Conservation (phyloP, 163 green algal genomes). For the Volvox carteri region DNA sequence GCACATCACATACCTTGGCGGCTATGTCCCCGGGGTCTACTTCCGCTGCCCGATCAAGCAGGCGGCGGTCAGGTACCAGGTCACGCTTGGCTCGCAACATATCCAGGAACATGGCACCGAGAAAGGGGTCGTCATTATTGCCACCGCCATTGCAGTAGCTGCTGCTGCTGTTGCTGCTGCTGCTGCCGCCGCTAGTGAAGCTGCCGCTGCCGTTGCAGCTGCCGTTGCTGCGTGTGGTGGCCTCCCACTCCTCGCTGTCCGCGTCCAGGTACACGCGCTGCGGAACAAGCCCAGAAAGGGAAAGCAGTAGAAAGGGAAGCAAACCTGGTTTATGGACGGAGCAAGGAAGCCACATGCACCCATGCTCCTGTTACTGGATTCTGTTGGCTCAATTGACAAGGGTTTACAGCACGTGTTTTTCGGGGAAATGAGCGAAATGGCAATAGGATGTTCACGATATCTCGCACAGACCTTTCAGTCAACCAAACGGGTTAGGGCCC, state of each 20-base stretch:
- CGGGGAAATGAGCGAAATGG: no score
- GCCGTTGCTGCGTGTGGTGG: conserved; percentile 24
- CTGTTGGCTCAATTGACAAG: no score
- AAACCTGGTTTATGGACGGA: no score
- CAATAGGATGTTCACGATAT: no score
- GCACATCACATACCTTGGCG: not conserved
- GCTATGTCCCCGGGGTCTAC: conserved; percentile 31
- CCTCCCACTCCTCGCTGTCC: conserved; percentile 47
- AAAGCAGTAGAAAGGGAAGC: not conserved
- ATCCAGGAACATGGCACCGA: conserved; percentile 40
- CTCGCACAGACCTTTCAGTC: no score
- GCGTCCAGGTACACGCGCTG: conserved; percentile 45
- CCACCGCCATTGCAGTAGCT: no score
- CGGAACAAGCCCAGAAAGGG: not conserved
- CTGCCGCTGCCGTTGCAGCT: no score
- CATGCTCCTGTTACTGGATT: no score
- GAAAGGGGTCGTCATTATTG: conserved; percentile 7
- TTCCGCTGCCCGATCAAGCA: conserved; percentile 1
- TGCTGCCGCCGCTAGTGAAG: no score
- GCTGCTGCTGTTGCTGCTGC: not conserved
- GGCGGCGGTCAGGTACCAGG: conserved; percentile 27
- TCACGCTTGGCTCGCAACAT: conserved; percentile 52
- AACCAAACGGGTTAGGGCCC: no score
- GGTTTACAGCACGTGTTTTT: no score
- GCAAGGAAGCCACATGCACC: no score